Base-by-base conservation (phyloP, 805 yeast species). In the Kuraishia hungarica region DNA sequence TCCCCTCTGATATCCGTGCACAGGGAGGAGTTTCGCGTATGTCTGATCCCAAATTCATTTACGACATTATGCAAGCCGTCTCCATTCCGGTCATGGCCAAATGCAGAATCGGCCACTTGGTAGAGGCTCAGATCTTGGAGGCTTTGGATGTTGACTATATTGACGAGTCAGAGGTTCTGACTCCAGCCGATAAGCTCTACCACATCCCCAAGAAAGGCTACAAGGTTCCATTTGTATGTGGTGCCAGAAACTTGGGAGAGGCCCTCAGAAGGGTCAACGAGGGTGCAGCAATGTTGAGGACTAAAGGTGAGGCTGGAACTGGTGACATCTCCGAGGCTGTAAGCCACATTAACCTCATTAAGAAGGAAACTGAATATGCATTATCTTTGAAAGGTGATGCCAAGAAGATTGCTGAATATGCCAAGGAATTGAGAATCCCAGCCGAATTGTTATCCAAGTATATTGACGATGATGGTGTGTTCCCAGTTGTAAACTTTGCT, bases 221-320 rank as follows among this genome's bases (percentile, higher is more conserved):
- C 74, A 78, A 81, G 56, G 85, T 86, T 54, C 93, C 94, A 28
- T 88, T 87, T 68, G 94, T 87, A 17, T 88, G 94, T 68, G 96
- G 96, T 47, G 89, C 92, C 56, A 84, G 83, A 67, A 81, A 87
- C 70, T 77, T 87, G 56, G 94, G 93, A 50, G 94, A 87, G 70
- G 92, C 93, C 2, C 76, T 87, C 60, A 80, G 94, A 68, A 79
- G 96, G 66, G 77, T 88, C 64, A 72, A 77, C 62, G 96, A 87
- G 70, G 94, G 94, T 61, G 93, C 94, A 43, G 92, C 93, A 35
- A 86, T 87, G 93, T 80, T 87, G 66, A 79, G 94, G 68, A 84
- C 94, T 60, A 87, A 87, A 72, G 96, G 96, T 61, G 96, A 87
- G 68, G 94, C 96, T 39, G 96, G 96, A 50, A 88, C 96, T 46